Evolutionary conservation across 805 yeast species (phyloP), one percentile per base, ranked within the genome.

Genomic region (Candida incommunis): DNA sequence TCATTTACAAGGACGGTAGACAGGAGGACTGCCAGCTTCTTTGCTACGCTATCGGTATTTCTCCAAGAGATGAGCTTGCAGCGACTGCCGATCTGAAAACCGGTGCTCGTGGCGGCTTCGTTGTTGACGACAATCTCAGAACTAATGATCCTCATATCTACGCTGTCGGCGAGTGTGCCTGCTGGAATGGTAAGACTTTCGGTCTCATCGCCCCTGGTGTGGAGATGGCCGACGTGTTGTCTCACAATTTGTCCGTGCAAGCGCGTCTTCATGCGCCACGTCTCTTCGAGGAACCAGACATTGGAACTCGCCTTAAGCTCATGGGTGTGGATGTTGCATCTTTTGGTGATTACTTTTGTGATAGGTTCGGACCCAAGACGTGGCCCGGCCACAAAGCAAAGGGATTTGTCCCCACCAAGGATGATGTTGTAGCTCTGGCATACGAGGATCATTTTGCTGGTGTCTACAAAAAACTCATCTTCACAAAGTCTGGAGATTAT

Each of bases 251-350:
- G 41, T 62, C 65, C 3, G n/a, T 31, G 7, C 68, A 64, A 47
- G 66, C 63, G 2, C 55, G 59, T 40, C 51, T 54, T 16, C 68
- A 62, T 46, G 45, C 58, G 3, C 49, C 48, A 5, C 57, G 54
- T 21, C 46, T 50, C 46, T 64, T 64, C 45, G 41, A 55, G 1
- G 63, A 62, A 44, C 67, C 68, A 3, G 64, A 60, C 45, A 46
- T 61, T 16, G 64, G 66, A 23, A 63, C 68, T 3, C 54, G 67
- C 21, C 53, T 63, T 40, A 63, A 63, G 46, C 53, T 61, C 15
- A 61, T 63, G 65, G 67, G 67, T 13, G 66, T 63, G 22, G 64
- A 63, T 43, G 68, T 63, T 20, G 68, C 66, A 22, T 59, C 66
- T 4, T 64, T 64, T 54, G 68, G 68, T 22, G 67, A 64, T 44